phyloP scores from a whole-genome alignment of 2,329 filamentous ascomycete species.

The Talaromyces amestolkiae region DNA sequence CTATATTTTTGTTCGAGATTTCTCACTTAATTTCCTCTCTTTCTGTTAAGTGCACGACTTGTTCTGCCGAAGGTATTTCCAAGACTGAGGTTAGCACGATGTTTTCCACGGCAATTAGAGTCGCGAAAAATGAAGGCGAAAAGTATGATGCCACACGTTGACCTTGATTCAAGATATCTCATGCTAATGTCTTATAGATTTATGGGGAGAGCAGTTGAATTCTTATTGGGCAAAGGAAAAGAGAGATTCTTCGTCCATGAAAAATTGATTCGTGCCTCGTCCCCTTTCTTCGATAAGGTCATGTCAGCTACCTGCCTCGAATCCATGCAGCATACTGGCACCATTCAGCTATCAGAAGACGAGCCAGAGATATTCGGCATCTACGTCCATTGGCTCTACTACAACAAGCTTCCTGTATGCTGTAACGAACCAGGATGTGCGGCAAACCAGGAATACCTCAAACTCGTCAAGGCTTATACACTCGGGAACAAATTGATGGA shows the following conservation, averaged over 20 bases:
- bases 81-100: not conserved
- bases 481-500: not conserved
- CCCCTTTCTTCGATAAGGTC: conserved; percentile 19
- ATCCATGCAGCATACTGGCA: conserved; percentile 3
- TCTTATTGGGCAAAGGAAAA: conserved; percentile 6
- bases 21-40: not conserved
- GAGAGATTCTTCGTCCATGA: conserved; percentile 21
- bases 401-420: conserved; percentile 11
- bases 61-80: not conserved
- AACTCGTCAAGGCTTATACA: not conserved
- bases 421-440: not conserved
- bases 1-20: not conserved
- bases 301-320: conserved; percentile 19
- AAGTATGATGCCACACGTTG: not conserved
- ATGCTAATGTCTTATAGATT: conserved; percentile 27
- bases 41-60: not conserved
- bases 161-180: not conserved
- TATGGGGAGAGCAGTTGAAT: conserved; percentile 35
- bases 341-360: conserved; percentile 21
- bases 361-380: conserved; percentile 19
- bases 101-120: not conserved
- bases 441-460: not conserved
- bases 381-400: conserved; percentile 23
- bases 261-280: conserved; percentile 3
- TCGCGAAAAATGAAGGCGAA: not conserved